phyloP scores from a whole-genome alignment of 345 rosid species.

The Gossypium raimondii region DNA sequence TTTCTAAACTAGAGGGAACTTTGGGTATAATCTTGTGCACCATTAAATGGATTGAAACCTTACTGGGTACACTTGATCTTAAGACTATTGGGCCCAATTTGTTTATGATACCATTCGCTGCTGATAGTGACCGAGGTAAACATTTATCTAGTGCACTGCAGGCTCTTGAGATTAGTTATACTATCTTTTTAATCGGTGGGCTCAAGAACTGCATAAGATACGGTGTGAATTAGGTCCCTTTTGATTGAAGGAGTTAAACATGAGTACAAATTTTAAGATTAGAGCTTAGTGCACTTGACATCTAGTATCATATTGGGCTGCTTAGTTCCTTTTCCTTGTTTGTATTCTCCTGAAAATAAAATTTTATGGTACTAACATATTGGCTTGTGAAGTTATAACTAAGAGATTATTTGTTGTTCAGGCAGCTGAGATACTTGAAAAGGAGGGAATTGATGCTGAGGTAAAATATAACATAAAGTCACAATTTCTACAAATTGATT shows the following conservation, averaged over 20 bases:
- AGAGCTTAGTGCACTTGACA: not conserved
- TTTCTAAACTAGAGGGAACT: not conserved
- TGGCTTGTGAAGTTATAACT: constrained; percentile 5
- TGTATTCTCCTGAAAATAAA: not conserved
- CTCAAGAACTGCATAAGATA: not conserved
- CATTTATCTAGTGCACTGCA: not conserved
- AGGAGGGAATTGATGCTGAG: constrained; percentile 67
- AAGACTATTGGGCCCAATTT: not conserved
- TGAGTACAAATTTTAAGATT: not conserved
- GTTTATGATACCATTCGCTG: not conserved
- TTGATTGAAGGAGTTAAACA: not conserved
- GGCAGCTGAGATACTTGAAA: constrained; percentile 66
- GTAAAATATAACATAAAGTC: constrained; percentile 25
- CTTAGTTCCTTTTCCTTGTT: not conserved
- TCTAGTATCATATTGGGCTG: not conserved
- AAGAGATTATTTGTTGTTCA: constrained; percentile 20
- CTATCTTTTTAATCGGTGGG: not conserved
- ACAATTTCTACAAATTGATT: too few species aligned
- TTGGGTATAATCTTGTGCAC: not conserved
- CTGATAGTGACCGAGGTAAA: not conserved
- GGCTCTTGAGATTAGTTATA: not conserved
- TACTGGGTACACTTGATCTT: not conserved
- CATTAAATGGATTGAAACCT: not conserved
- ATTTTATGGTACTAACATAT: not conserved
- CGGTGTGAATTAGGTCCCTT: not conserved